Conservation (phyloP, 176 grass and related monocot genomes). For the Carex littledalei region DNA sequence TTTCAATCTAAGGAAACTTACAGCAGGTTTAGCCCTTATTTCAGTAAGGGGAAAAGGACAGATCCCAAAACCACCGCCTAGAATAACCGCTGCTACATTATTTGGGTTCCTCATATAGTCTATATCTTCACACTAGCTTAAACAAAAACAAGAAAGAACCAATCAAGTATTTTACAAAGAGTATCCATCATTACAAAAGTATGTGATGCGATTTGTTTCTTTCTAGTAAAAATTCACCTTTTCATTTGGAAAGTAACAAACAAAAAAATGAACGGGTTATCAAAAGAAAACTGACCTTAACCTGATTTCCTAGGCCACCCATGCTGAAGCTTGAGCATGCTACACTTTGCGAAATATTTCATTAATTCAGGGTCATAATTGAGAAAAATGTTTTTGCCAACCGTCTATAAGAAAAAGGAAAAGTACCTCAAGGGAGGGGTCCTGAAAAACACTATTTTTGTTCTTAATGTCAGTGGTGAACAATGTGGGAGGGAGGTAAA, state of each 20-base stretch:
- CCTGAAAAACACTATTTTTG: too few species aligned
- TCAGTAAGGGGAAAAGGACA: conserved; percentile 77
- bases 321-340: too few species aligned
- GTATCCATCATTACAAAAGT: background rate
- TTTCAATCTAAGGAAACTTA: conserved; percentile 27
- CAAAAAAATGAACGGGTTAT: background rate
- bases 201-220: background rate
- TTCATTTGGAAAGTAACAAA: background rate
- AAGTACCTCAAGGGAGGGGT: too few species aligned
- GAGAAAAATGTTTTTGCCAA: too few species aligned
- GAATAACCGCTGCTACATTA: conserved; percentile 69
- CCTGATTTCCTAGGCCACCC: too few species aligned
- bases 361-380: background rate
- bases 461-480: too few species aligned
- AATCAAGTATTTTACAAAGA: background rate
- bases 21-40: conserved; percentile 75
- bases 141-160: background rate
- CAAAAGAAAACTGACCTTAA: too few species aligned
- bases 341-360: too few species aligned
- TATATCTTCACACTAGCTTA: conserved; percentile 41
- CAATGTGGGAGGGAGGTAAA: too few species aligned
- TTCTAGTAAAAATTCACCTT: background rate
- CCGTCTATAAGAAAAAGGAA: too few species aligned
- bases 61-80: conserved; percentile 70
- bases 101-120: conserved; percentile 32